phyloP scores from a whole-genome alignment of 73 alveolate species.

The Tetrahymena borealis region DNA sequence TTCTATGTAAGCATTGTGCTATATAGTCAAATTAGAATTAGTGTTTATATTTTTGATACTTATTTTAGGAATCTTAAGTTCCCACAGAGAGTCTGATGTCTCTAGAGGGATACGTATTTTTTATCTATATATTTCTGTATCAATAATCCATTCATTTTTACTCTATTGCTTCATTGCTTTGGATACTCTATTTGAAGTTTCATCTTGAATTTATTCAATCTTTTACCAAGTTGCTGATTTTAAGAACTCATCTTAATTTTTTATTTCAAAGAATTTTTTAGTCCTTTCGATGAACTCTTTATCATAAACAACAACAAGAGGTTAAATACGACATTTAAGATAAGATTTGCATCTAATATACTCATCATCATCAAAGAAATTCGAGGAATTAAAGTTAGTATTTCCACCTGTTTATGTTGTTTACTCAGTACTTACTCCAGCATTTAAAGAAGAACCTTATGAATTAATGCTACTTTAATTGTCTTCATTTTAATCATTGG shows the following conservation, averaged over 20 bases:
- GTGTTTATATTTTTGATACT: not conserved
- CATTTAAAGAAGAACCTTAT: not conserved
- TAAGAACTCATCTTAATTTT: not conserved
- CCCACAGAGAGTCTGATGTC: not conserved
- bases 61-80: not conserved
- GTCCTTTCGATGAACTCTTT: not conserved
- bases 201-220: not conserved
- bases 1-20: not conserved
- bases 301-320: not conserved
- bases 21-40: not conserved
- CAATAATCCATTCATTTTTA: not conserved
- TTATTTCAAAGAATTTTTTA: not conserved
- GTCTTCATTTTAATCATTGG: not conserved
- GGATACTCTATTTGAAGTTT: not conserved
- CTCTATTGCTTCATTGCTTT: not conserved
- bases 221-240: not conserved
- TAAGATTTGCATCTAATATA: not conserved
- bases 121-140: not conserved
- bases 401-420: no score
- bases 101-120: not conserved
- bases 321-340: not conserved
- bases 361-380: not conserved
- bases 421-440: not conserved
- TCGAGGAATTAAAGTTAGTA: no score
- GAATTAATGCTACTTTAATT: not conserved